Percentiles rank a stretch among this genome's conserved stretches.
Evolutionary conservation across 805 yeast species (phyloP).

Genomic region (Blastobotrys chiropterorum): DNA sequence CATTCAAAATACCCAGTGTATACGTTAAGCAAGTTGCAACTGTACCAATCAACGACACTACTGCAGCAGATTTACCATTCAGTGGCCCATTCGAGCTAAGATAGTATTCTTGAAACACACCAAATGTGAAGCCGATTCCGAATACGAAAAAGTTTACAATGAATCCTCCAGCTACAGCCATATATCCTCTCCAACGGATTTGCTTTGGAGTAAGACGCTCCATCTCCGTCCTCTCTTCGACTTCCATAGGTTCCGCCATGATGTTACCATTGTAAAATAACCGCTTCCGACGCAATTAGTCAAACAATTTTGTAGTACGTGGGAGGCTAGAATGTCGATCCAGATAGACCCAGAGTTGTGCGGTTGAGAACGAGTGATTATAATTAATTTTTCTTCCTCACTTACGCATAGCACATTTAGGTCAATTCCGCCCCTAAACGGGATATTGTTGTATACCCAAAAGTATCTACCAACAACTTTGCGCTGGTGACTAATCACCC

Average conservation of each 20-base stretch:
- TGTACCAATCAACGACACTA: conserved; percentile 18
- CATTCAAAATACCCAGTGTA: conserved; percentile 9
- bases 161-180: conserved; percentile 16
- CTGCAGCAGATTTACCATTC: conserved; percentile 6
- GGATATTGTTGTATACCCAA: too few relatives aligned
- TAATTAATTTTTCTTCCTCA: too few relatives aligned
- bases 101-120: conserved; percentile 21
- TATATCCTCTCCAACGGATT: background rate
- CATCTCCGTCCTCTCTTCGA: background rate
- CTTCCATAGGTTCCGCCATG: background rate
- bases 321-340: too few relatives aligned
- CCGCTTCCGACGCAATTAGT: background rate
- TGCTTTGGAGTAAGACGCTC: background rate
- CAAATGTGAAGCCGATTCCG: conserved; percentile 19
- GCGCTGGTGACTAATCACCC: too few relatives aligned
- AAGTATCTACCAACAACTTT: too few relatives aligned
- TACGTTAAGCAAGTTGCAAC: conserved; percentile 17
- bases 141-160: conserved; percentile 16
- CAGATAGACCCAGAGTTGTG: too few relatives aligned
- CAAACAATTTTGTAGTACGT: too few relatives aligned
- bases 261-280: background rate
- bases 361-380: background rate
- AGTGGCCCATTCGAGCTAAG: conserved; percentile 14
- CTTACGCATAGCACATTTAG: too few relatives aligned
- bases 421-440: too few relatives aligned